Percentiles rank a stretch among this genome's conserved stretches.
Evolutionary conservation across 2,329 filamentous ascomycete genomes (phyloP).

Genomic region (Pestalotiopsis sp.): DNA sequence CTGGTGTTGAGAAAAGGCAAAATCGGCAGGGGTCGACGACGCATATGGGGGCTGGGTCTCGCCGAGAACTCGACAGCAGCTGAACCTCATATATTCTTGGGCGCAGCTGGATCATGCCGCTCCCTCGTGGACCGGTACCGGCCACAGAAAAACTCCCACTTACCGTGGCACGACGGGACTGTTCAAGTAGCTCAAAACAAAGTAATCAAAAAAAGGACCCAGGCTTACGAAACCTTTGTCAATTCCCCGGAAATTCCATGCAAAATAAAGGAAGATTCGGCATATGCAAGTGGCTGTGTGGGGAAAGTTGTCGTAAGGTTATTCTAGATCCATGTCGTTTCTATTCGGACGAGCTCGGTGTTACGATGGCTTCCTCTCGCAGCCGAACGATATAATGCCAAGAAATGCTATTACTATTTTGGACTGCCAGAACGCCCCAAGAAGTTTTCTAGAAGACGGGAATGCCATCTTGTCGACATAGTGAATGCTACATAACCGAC

Average conservation of each 20-base stretch:
- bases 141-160: background rate
- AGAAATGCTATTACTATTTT: background rate
- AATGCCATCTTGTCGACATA: background rate
- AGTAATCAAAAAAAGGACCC: background rate
- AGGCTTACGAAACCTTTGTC: background rate
- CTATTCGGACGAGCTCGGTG: background rate
- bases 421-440: background rate
- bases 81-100: too few relatives aligned
- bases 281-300: background rate
- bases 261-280: background rate
- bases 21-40: background rate
- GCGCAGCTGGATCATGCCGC: too few relatives aligned
- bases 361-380: background rate
- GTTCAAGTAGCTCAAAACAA: background rate
- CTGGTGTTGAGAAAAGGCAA: background rate
- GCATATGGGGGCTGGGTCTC: background rate
- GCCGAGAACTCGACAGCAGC: background rate
- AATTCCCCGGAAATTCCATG: background rate
- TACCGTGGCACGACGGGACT: background rate
- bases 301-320: slow-evolving; percentile 9
- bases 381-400: background rate
- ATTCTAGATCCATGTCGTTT: background rate
- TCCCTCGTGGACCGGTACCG: background rate
- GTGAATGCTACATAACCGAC: background rate
- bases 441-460: background rate